Conservation (phyloP, 495 filamentous ascomycete species). For the Cladorrhinum samala region DNA sequence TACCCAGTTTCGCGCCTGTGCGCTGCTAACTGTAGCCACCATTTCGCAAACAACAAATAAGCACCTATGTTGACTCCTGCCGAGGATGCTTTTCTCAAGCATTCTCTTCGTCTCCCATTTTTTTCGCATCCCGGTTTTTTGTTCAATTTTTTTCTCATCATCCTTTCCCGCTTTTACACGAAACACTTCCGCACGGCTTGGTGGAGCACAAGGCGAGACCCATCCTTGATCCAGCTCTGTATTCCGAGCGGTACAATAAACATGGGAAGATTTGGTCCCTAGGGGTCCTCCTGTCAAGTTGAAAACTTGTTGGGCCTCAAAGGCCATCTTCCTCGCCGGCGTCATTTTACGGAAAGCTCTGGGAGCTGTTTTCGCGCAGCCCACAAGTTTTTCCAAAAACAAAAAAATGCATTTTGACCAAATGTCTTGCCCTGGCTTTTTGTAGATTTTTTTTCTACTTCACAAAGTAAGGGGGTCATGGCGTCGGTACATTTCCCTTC, state of each 20-base stretch:
- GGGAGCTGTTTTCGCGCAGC: neutral
- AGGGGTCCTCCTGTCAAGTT: neutral
- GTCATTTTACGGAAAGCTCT: conserved; percentile 4
- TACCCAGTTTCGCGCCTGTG: conserved; percentile 1
- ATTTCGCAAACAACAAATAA: conserved; percentile 5
- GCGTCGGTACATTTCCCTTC: conserved; percentile 21
- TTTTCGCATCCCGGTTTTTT: conserved; percentile 2
- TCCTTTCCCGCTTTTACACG: neutral
- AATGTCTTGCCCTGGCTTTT: conserved; percentile 13
- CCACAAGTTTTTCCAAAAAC: neutral
- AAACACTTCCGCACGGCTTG: conserved; percentile 45
- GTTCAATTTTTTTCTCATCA: neutral
- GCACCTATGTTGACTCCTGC: neutral
- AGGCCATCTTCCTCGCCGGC: neutral
- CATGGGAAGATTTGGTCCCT: neutral
- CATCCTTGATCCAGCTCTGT: conserved; percentile 57
- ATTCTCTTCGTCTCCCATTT: too few relatives aligned
- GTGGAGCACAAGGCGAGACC: conserved; percentile 60
- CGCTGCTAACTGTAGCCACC: conserved; percentile 9
- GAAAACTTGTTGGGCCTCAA: neutral
- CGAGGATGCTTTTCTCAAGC: neutral
- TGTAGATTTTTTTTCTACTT: neutral
- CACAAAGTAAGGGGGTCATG: conserved; percentile 16
- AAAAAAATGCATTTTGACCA: too few relatives aligned
- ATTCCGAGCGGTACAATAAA: conserved; percentile 56